Evolutionary conservation across 176 grass and related monocot species (phyloP).

Genomic region (Canna indica): DNA sequence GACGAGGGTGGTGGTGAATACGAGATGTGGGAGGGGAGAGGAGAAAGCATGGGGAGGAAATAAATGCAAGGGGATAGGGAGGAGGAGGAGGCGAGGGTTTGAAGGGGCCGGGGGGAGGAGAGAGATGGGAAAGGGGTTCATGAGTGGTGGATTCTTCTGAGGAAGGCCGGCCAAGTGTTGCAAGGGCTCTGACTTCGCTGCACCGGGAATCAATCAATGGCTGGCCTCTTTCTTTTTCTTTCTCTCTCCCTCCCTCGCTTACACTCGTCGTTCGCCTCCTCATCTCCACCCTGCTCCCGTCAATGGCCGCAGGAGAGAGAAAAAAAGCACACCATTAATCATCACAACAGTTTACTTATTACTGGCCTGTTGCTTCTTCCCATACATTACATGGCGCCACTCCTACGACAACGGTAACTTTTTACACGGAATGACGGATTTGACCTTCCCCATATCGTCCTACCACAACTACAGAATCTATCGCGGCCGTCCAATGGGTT

Average conservation of each 20-base stretch:
- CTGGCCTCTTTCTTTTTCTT: slow-evolving; percentile 1
- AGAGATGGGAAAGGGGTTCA: slow-evolving; percentile 6
- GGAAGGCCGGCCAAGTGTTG: slow-evolving; percentile 36
- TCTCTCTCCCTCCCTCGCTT: neutral
- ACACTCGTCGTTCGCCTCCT: slow-evolving; percentile 8
- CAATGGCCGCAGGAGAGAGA: slow-evolving; percentile 9
- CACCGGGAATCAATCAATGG: slow-evolving; percentile 17
- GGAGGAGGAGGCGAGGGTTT: slow-evolving; percentile 14
- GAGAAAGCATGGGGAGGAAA: neutral
- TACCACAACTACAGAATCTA: too few species aligned
- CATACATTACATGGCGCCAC: too few species aligned
- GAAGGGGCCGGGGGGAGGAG: neutral
- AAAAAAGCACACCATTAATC: neutral
- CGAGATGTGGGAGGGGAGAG: neutral
- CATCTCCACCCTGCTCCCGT: neutral
- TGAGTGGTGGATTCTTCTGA: slow-evolving; percentile 43
- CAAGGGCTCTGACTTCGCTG: slow-evolving; percentile 44
- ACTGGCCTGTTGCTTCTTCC: too few species aligned
- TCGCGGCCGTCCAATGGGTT: too few species aligned
- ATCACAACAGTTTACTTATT: too few species aligned
- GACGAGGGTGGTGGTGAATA: neutral
- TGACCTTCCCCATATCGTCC: too few species aligned
- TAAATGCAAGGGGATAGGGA: neutral
- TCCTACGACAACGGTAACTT: too few species aligned
- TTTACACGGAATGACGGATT: too few species aligned